Evolutionary conservation across 2,329 filamentous ascomycete species (phyloP), one percentile per base, ranked within the genome.

Genomic region (Fusarium irregulare): DNA sequence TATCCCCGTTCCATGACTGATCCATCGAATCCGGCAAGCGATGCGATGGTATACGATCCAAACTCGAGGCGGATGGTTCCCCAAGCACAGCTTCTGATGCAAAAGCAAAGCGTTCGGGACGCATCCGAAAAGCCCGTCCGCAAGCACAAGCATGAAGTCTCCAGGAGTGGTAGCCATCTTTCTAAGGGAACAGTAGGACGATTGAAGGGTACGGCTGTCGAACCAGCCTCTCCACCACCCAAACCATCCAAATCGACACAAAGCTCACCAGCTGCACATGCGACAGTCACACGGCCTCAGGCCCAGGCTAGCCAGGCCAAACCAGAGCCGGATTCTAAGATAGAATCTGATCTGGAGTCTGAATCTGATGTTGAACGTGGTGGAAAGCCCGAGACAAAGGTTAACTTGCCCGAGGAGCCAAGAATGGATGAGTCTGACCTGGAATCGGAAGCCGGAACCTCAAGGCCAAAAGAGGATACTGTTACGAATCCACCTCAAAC

Each of bases 41-140:
- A 84, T 68, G 77, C 80, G 32, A 72, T 92, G 76, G 86, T 91
- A 48, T 89, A 89, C 72, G 89, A 91, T 68, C 83, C 88, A n/a
- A 90, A 91, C 71, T 89, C 89, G 18, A 84, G 89, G 70, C 86
- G 89, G 63, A 89, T 90, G 83, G 82, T 91, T 6, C 83, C 85
- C 5, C 83, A 70, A 55, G 77, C 76, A 8, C 80, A 86, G 27
- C 68, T 86, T 20, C 47, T 81, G 68, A 83, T 77, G 51, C 79
- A 79, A 46, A 83, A 86, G 53, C 80, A 84, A 56, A 78, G 75
- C 32, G 73, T 83, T 6, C 75, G 78, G 25, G 78, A 84, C 20
- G 70, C 78, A 18, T 76, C 80, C 0, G 81, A 84, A 34, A 81
- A 79, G 49, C 79, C 80, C 2, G 61, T 68, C 18, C 79, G 74